Evolutionary conservation across 208 protist genomes (phyloP).

Genomic region (Crithidia fasciculata): DNA sequence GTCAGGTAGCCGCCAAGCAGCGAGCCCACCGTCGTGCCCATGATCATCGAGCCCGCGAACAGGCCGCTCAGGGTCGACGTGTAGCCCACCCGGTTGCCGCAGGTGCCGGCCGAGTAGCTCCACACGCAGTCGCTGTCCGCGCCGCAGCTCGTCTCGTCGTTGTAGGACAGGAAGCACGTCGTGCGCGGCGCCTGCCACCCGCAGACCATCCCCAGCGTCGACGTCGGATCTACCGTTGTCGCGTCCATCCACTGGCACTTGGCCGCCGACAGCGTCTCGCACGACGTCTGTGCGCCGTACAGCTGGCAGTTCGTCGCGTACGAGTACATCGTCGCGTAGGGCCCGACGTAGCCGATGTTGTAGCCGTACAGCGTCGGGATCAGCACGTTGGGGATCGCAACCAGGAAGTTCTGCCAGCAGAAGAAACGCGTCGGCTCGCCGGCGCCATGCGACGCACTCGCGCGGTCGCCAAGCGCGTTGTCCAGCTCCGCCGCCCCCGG

Average conservation of each 20-base stretch:
- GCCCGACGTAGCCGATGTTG: constrained; percentile 53
- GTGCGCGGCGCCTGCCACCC: constrained; percentile 31
- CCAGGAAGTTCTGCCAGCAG: no score
- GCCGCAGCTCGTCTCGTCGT: constrained; percentile 26
- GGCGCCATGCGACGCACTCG: no score
- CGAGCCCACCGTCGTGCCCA: constrained; percentile 60
- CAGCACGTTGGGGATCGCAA: no score
- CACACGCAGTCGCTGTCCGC: constrained; percentile 35
- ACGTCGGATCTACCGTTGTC: constrained; percentile 7
- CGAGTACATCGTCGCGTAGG: constrained; percentile 43
- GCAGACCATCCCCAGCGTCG: constrained; percentile 29
- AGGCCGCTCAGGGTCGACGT: constrained; percentile 47
- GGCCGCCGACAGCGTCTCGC: constrained; percentile 33
- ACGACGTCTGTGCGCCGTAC: constrained; percentile 32
- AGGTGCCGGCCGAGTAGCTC: constrained; percentile 37
- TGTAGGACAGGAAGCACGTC: constrained; percentile 44
- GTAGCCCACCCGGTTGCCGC: constrained; percentile 51
- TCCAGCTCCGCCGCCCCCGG: not conserved
- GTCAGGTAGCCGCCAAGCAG: constrained; percentile 40
- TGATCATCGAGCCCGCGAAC: constrained; percentile 65
- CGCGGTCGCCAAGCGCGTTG: not conserved
- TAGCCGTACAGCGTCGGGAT: constrained; percentile 35
- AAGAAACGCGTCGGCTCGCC: no score
- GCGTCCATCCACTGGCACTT: constrained; percentile 32
- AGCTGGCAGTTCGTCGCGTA: constrained; percentile 56